Evolutionary conservation across 208 protist species (phyloP), one percentile per base, ranked within the genome.

Genomic region (Leptomonas pyrrhocoris): DNA sequence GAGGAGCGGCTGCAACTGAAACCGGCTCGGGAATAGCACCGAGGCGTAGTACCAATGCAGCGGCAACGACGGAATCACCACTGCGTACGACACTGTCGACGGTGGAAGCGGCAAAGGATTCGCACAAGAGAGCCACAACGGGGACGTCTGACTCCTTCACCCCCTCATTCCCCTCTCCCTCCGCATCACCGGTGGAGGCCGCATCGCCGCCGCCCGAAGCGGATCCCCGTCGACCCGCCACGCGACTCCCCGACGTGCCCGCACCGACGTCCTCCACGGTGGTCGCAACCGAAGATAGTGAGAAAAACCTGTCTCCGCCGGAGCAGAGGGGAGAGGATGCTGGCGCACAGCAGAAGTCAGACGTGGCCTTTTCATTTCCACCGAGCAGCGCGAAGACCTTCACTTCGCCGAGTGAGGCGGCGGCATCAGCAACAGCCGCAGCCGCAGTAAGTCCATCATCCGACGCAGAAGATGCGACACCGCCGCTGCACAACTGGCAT

Each of bases 201-300:
- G n/a, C 64, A 11, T 48, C 62, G 31, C 53, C 42, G 18, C 55
- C 43, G 13, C 19, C 28, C 27, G 16, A 27, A 11, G 56, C 66
- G 6, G 31, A 48, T 43, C 34, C 56, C 7, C 45, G 66, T 21
- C 54, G 66, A 18, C 55, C 45, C 34, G 46, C 66, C 21, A 72
- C 46, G 36, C 66, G 66, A 49, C 56, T 72, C 6, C 25, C 66
- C 0, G 36, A 48, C 18, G 25, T 60, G 6, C 55, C 66, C 13
- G 23, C 30, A 18, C 34, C 66, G 23, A 55, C 66, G 23, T 55
- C n/a, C n/a, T 28, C 46, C 5, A 28, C 30, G 42, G 9, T n/a
- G 16, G 51, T 2, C 4, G 16, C 19, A 27, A 2, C 9, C 19
- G 40, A 43, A 6, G 53, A 25, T 28, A 36, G 25, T 59, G 50